Evolutionary conservation across 345 rosid genomes (phyloP).

Genomic region (Diplotaxis tenuifolia): DNA sequence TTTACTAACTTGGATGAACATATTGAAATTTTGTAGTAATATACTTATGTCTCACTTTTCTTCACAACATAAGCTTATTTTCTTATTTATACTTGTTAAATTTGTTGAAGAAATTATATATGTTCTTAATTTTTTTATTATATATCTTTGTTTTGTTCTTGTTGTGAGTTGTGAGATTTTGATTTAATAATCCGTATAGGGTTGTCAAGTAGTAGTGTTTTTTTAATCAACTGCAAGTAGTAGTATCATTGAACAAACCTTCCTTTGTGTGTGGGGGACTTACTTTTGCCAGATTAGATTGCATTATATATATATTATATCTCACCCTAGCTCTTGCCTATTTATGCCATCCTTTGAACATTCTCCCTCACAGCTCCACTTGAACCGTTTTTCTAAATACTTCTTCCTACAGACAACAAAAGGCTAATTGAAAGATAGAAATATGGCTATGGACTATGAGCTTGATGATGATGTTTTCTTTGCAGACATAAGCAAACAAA

Average conservation of each 20-base stretch:
- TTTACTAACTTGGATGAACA: neutral
- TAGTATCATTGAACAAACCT: slow-evolving; percentile 33
- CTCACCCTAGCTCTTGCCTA: slow-evolving; percentile 23
- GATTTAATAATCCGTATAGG: slow-evolving; percentile 13
- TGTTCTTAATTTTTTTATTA: neutral
- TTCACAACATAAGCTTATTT: neutral
- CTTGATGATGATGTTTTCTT: slow-evolving; percentile 85
- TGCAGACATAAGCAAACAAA: slow-evolving; percentile 87
- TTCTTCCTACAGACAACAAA: neutral
- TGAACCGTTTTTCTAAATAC: neutral
- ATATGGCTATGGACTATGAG: slow-evolving; percentile 59
- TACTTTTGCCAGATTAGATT: slow-evolving; percentile 35
- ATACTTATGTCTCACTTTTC: neutral
- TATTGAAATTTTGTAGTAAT: neutral
- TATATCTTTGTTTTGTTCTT: slow-evolving; percentile 7
- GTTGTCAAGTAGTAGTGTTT: slow-evolving; percentile 20
- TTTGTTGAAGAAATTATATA: neutral
- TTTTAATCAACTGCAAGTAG: slow-evolving; percentile 20
- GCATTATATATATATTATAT: slow-evolving; percentile 12
- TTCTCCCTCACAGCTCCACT: slow-evolving; percentile 33
- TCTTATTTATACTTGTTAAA: neutral
- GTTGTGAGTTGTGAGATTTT: slow-evolving; percentile 30
- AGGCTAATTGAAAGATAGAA: neutral
- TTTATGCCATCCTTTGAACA: slow-evolving; percentile 33
- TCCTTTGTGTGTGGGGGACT: slow-evolving; percentile 35